phyloP scores from a whole-genome alignment of 2,329 filamentous ascomycete species.

The Atkinsonella texensis region DNA sequence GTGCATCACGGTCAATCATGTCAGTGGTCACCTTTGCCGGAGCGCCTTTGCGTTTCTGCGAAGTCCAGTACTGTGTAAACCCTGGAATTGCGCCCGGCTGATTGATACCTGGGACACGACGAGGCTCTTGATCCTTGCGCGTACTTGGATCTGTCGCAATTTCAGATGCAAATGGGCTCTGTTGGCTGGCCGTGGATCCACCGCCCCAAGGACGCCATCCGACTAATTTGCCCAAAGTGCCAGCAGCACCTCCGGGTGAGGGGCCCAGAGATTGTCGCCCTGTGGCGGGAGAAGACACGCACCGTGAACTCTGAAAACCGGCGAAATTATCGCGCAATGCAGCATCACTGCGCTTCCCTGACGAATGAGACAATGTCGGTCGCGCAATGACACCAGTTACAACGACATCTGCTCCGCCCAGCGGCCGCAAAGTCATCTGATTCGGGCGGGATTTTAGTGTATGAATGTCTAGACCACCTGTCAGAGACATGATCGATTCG shows the following conservation, averaged over 20 bases:
- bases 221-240: conserved; percentile 30
- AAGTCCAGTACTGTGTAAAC: conserved; percentile 46
- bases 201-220: conserved; percentile 37
- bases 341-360: conserved; percentile 37
- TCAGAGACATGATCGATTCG: conserved; percentile 79
- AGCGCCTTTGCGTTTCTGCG: conserved; percentile 37
- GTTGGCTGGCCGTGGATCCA: conserved; percentile 7
- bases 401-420: conserved; percentile 42
- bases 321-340: conserved; percentile 45
- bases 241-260: conserved; percentile 11
- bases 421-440: conserved; percentile 50
- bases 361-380: conserved; percentile 40
- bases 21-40: conserved; percentile 46
- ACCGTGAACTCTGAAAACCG: conserved; percentile 23
- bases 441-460: conserved; percentile 64
- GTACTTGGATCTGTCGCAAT: neutral
- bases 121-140: conserved; percentile 23
- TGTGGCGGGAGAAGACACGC: conserved; percentile 20
- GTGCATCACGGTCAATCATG: conserved; percentile 44
- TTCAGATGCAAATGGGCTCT: conserved; percentile 7
- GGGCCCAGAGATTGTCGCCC: conserved; percentile 17
- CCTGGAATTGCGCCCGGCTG: conserved; percentile 65
- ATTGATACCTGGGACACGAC: conserved; percentile 61
- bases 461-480: conserved; percentile 83
- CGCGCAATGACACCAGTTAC: conserved; percentile 47